Base-by-base conservation (phyloP, 1,139 yeast genomes). In the Kodamaea arcana region DNA sequence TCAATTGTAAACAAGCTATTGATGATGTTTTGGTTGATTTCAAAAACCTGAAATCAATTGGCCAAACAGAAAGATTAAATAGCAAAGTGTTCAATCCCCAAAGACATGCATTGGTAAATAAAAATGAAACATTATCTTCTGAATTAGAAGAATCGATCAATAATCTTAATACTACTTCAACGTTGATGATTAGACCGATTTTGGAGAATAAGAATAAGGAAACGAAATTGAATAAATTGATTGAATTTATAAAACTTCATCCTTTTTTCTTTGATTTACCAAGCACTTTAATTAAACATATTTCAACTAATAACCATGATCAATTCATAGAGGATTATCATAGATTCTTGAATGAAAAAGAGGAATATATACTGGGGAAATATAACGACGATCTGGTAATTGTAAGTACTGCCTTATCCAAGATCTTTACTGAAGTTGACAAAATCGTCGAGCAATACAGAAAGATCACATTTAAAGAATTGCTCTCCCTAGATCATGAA, bases 221-320 rank as follows among this genome's bases (percentile, higher is more conserved):
- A 43, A 62, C 65, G 15, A 78, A 82, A 43, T 67, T 85, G 34
- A 62, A 68, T 32, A 69, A 70, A 24, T 75, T 94, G 12, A 66
- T 84, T 37, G 75, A 74, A 20, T 75, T 84, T 40, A 69, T 88
- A 15, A 79, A 79, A 32, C 65, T 70, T 29, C 77, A 87, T 54
- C 71, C 69, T 36, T 72, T 72, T 39, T 69, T 87, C 36, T 81
- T 92, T 50, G 83, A 86, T 51, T 67, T 88, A 31, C 95, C 97
- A 0, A 72, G 72, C 24, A 64, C 60, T 9, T 63, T 92, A 38
- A 61, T 72, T 25, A 59, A 55, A n/a, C 71, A 73, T 44, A 66
- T 87, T 20, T 62, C 71, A 15, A 65, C 65, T 18, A 75, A 78
- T 37, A 83, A 88, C 47, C 90, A 85, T 49, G 85, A 82, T 37